Conservation (phyloP, 2,329 filamentous ascomycete species). For the Colletotrichum tamarilloi region DNA sequence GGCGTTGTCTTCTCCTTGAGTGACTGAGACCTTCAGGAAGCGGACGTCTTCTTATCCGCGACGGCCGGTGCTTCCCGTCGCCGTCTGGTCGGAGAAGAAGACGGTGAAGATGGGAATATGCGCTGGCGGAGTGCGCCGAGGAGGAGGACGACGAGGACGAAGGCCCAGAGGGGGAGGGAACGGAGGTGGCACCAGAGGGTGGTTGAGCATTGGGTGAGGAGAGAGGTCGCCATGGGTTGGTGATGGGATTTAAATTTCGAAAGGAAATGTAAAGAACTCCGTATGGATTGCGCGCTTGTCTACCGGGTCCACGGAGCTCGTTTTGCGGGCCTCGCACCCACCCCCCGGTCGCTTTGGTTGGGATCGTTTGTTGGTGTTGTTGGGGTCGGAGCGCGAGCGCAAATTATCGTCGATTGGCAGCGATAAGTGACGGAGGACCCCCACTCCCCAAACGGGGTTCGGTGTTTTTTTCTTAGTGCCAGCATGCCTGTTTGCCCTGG, state of each 20-base stretch:
- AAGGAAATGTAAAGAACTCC: background rate
- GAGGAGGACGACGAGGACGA: conserved; percentile 51
- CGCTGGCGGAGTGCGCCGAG: conserved; percentile 47
- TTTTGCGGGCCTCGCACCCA: background rate
- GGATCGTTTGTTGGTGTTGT: background rate
- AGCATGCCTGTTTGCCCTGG: background rate
- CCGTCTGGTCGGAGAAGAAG: conserved; percentile 13
- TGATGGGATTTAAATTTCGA: background rate
- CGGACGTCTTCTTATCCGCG: conserved; percentile 24
- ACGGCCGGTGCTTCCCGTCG: conserved; percentile 11
- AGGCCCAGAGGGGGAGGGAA: conserved; percentile 53
- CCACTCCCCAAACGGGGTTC: conserved; percentile 9
- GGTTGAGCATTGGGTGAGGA: conserved; percentile 55
- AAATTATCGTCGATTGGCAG: background rate
- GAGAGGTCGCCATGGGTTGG: conserved; percentile 23
- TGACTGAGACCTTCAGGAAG: background rate
- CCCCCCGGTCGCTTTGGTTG: background rate
- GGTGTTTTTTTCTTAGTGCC: background rate
- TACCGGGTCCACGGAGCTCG: background rate
- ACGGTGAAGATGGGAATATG: conserved; percentile 32
- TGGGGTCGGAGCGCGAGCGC: background rate
- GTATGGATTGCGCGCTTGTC: background rate
- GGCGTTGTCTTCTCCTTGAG: background rate
- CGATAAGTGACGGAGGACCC: background rate
- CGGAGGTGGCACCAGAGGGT: conserved; percentile 54